phyloP scores from a whole-genome alignment of 352 stramenopile genomes.

The Phytopythium aichiense region DNA sequence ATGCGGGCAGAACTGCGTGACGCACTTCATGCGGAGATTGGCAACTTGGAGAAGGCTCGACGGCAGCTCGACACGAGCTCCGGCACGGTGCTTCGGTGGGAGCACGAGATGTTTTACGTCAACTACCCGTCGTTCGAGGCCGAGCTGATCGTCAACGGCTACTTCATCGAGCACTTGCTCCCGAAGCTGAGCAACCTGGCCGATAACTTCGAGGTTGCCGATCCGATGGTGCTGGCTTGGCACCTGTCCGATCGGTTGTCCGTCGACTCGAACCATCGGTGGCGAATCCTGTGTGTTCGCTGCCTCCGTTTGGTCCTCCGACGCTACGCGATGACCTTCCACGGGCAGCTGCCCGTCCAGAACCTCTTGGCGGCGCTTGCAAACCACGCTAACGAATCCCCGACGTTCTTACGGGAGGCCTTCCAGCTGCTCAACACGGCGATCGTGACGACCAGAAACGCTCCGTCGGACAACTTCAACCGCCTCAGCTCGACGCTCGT shows the following conservation, averaged over 20 bases:
- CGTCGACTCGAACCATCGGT: conserved; percentile 55
- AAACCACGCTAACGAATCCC: conserved; percentile 40
- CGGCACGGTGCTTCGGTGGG: conserved; percentile 42
- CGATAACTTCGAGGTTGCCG: conserved; percentile 60
- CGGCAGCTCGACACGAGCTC: conserved; percentile 11
- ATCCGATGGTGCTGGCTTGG: conserved; percentile 74
- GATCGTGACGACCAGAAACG: conserved; percentile 63
- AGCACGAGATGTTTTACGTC: conserved; percentile 82
- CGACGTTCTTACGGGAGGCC: conserved; percentile 62
- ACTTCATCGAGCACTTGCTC: conserved; percentile 78
- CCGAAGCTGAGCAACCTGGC: conserved; percentile 60
- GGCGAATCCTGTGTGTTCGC: conserved; percentile 52
- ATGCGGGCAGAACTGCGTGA: conserved; percentile 62
- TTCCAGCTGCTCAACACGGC: conserved; percentile 73
- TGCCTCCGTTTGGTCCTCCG: conserved; percentile 68
- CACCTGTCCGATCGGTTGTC: conserved; percentile 73
- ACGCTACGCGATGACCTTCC: conserved; percentile 77
- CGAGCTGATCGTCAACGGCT: conserved; percentile 76
- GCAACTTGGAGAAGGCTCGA: conserved; percentile 10
- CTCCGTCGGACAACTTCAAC: conserved; percentile 59
- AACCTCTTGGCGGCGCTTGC: conserved; percentile 44
- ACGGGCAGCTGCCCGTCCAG: conserved; percentile 64
- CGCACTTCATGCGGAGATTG: conserved; percentile 55
- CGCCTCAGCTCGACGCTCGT: conserved; percentile 44
- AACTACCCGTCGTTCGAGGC: conserved; percentile 66